These are phyloP conservation scores for Brassica juncea DNA, from an alignment of 345 rosid species.

Conservation along the genomic window DNA sequence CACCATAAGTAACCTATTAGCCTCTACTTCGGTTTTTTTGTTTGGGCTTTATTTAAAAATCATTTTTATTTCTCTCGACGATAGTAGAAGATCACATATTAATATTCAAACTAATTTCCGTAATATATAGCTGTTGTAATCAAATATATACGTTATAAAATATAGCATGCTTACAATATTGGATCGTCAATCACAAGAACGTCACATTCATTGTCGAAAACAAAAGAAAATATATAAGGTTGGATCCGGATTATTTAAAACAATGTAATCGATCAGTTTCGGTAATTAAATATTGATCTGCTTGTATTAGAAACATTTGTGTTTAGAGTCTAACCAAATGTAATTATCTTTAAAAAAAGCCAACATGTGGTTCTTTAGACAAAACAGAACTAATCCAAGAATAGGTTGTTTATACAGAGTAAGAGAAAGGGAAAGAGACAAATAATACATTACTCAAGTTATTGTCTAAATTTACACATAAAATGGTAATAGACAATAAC, in stretches of 20 bases:
- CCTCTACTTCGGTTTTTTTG: not conserved
- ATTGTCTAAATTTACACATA: conserved; percentile 41
- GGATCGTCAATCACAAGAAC: not conserved
- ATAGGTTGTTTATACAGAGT: conserved; percentile 28
- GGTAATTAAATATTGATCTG: not conserved
- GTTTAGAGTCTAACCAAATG: not conserved
- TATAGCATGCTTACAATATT: not conserved
- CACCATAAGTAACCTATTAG: conserved; percentile 18
- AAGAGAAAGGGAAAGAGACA: conserved; percentile 25
- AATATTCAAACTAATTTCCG: not conserved
- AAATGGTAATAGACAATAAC: conserved; percentile 39
- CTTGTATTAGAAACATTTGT: not conserved
- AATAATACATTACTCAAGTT: conserved; percentile 32
- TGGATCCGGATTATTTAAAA: not conserved
- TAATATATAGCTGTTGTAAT: conserved; percentile 18
- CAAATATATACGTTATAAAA: not conserved
- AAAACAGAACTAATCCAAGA: conserved; percentile 15
- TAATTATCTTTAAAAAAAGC: not conserved
- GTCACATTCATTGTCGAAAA: conserved; percentile 1
- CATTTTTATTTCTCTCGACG: conserved; percentile 2
- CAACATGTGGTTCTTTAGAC: conserved; percentile 14
- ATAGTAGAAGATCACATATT: not conserved
- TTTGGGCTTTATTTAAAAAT: not conserved
- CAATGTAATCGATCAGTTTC: not conserved
- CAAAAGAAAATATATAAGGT: not conserved